Percentiles rank a stretch among this genome's conserved stretches.
Conservation (phyloP, 2,329 filamentous ascomycete species). For the Sporothrix euskadiensis region DNA sequence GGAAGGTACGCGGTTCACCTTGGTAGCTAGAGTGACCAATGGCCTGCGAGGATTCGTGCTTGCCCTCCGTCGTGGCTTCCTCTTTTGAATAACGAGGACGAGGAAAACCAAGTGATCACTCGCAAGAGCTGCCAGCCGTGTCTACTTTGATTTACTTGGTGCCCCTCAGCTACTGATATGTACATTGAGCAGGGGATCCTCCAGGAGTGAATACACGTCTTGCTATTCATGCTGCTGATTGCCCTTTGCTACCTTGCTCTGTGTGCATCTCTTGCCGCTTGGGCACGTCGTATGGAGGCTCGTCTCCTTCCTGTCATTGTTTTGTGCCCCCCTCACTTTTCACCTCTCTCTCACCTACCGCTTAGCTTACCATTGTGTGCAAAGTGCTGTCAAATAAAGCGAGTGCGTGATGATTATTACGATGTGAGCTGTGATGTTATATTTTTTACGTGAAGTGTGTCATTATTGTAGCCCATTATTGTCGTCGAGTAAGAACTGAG, state of each 20-base stretch:
- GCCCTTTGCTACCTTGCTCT: not conserved
- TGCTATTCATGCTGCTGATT: not conserved
- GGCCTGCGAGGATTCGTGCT: too few relatives aligned
- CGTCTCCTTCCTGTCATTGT: not conserved
- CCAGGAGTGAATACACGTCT: not conserved
- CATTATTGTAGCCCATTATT: conserved; percentile 7
- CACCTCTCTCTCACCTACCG: not conserved
- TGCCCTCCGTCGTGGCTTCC: not conserved
- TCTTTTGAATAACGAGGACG: not conserved
- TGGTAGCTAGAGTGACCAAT: not conserved
- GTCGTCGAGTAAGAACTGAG: not conserved
- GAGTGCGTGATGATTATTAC: not conserved
- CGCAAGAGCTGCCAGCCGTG: too few relatives aligned
- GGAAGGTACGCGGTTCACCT: not conserved
- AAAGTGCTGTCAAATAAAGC: not conserved
- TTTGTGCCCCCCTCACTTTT: not conserved
- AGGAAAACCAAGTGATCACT: not conserved
- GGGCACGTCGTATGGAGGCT: not conserved
- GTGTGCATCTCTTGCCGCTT: not conserved
- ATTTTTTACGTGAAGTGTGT: not conserved
- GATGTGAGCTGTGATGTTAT: not conserved
- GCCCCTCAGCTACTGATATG: not conserved
- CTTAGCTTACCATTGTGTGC: not conserved
- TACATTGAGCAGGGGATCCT: not conserved
- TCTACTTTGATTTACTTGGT: not conserved